Evolutionary conservation across 2,329 filamentous ascomycete species (phyloP), one percentile per base, ranked within the genome.

Genomic region (Colletotrichum trifolii): DNA sequence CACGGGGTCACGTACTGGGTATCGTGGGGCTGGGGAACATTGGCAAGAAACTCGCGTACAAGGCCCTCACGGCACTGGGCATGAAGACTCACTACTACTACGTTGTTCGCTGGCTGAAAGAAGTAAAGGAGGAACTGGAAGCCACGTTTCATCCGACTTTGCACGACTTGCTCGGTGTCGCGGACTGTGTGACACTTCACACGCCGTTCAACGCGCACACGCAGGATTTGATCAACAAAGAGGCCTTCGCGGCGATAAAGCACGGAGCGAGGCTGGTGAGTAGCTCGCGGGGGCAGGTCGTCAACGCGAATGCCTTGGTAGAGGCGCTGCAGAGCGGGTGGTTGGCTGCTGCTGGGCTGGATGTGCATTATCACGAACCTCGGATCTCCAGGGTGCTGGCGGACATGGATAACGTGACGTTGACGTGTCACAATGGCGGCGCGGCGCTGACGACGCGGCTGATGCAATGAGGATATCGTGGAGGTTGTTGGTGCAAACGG

Each of bases 21-120:
- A 82, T 88, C 4, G 77, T 87, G 2, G 85, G 85, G 0, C 70
- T 87, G 2, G 85, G 84, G 0, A 80, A 81, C 33, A 81, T 82
- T 59, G 77, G 78, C 63, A 80, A 76, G 66, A 70, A 76, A 35
- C 75, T 87, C 2, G 84, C 84, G 0, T 73, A 81, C 54, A 87
- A 82, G 54, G 79, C 77, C 0, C 61, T 71, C 0, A 63, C 70
- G 0, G 81, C 79, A 0, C 76, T 87, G n/a, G 83, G 82, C 0
- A 87, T 88, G 85, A 73, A 79, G 7, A 81, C 87, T 13, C 73
- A 81, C 9, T 88, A 88, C 54, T 79, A 85, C 45, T 85, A 88
- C 38, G 73, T 74, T 6, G 70, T 73, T 0, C 69, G 75, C 0
- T 68, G 70, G 1, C 54, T 73, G 0, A 39, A 61, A 0, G 72